These are phyloP conservation scores for Hypoxylon sp. DNA, from an alignment of 2,329 filamentous ascomycete species.

Conservation along the genomic window DNA sequence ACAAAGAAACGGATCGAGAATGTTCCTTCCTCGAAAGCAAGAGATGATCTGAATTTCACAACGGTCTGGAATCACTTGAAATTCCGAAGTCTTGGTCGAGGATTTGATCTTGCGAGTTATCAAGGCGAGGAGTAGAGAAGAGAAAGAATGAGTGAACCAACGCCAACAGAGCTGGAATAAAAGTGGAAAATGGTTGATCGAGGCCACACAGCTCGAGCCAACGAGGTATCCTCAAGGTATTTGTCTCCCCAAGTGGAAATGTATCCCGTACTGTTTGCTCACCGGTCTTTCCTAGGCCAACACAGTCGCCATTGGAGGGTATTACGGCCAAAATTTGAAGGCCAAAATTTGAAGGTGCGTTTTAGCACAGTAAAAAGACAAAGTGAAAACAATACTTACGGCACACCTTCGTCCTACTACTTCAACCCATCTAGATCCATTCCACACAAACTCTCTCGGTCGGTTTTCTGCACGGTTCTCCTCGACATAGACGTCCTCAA, in stretches of 20 bases:
- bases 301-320: neutral
- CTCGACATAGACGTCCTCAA: conserved; percentile 64
- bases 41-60: conserved; percentile 1
- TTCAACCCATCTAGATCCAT: conserved; percentile 51
- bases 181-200: neutral
- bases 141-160: conserved; percentile 13
- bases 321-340: neutral
- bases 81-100: neutral
- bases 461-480: conserved; percentile 53
- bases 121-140: conserved; percentile 7
- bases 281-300: neutral
- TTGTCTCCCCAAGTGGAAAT: neutral
- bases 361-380: conserved; percentile 2
- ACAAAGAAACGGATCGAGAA: conserved; percentile 7
- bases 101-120: neutral
- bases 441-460: conserved; percentile 52
- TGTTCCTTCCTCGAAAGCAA: conserved; percentile 14
- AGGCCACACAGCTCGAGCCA: neutral
- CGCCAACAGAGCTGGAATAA: conserved; percentile 1
- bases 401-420: conserved; percentile 29
- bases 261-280: conserved; percentile 15
- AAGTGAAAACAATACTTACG: conserved; percentile 44
- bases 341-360: neutral
- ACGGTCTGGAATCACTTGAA: neutral
- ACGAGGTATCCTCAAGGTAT: conserved; percentile 1